phyloP scores from a whole-genome alignment of 108 stramenopile genomes.

The Epipyxis sp. region DNA sequence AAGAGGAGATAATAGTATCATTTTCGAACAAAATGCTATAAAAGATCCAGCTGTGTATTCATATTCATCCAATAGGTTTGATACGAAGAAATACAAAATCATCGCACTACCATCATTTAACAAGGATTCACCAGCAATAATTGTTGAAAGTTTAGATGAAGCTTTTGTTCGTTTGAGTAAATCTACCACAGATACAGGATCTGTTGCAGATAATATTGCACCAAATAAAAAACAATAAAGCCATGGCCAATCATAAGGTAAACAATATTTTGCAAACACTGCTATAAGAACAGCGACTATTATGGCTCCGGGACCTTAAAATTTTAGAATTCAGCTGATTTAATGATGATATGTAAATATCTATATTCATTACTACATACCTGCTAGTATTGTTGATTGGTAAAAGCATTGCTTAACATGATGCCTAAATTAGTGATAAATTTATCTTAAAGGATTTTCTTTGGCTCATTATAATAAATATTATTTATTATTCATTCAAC shows the following conservation, averaged over 20 bases:
- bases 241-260: conserved; percentile 54
- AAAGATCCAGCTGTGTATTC: background rate
- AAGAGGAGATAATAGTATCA: background rate
- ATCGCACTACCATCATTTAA: conserved; percentile 62
- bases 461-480: too few relatives aligned
- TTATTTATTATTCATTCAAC: too few relatives aligned
- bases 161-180: conserved; percentile 55
- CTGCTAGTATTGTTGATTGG: too few relatives aligned
- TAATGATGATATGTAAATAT: too few relatives aligned
- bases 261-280: conserved; percentile 34
- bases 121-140: conserved; percentile 61
- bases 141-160: conserved; percentile 45
- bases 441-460: too few relatives aligned
- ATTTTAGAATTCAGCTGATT: too few relatives aligned
- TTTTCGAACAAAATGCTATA: background rate
- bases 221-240: conserved; percentile 12
- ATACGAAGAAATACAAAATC: conserved; percentile 56
- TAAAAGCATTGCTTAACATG: too few relatives aligned
- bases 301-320: conserved; percentile 32
- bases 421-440: too few relatives aligned
- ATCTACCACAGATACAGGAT: conserved; percentile 46
- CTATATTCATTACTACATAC: too few relatives aligned
- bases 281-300: conserved; percentile 35
- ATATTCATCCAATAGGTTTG: background rate
- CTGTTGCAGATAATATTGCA: conserved; percentile 6